These are phyloP conservation scores for Aspergillus sp. DNA, from an alignment of 2,329 filamentous ascomycete species.

Conservation along the genomic window DNA sequence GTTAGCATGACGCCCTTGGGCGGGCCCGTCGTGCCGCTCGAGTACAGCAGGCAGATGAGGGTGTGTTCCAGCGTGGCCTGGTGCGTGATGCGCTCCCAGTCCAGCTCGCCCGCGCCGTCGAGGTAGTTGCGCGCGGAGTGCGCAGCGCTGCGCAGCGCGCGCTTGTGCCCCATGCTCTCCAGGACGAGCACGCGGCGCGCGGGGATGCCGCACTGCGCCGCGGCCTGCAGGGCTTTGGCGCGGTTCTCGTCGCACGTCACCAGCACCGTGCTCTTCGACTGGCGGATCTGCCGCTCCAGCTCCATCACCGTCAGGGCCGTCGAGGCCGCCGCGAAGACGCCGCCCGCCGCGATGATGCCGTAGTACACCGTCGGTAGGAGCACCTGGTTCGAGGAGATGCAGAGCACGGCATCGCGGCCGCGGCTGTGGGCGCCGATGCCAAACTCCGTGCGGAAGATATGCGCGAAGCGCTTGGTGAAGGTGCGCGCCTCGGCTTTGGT, in stretches of 20 bases:
- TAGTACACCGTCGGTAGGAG: constrained; percentile 56
- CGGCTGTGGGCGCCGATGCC: constrained; percentile 52
- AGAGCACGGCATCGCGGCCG: constrained; percentile 55
- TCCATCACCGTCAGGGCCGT: constrained; percentile 46
- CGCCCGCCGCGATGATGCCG: constrained; percentile 58
- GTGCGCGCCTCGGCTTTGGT: constrained; percentile 53
- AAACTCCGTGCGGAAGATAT: constrained; percentile 56
- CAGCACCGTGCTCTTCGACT: constrained; percentile 8
- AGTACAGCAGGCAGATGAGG: constrained; percentile 47
- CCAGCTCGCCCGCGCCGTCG: constrained; percentile 33
- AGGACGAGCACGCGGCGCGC: constrained; percentile 52
- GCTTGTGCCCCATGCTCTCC: constrained; percentile 41
- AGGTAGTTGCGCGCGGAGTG: constrained; percentile 10
- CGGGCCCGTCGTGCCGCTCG: constrained; percentile 48
- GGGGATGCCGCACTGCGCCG: constrained; percentile 49
- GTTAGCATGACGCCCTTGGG: constrained; percentile 48
- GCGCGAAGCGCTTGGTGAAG: constrained; percentile 54
- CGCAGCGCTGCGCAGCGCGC: constrained; percentile 17
- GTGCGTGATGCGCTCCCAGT: constrained; percentile 58
- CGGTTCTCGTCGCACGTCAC: constrained; percentile 23
- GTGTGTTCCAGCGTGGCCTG: constrained; percentile 45
- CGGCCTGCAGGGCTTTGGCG: constrained; percentile 48
- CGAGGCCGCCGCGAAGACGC: constrained; percentile 56
- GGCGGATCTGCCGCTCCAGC: constrained; percentile 8
- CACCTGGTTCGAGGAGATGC: constrained; percentile 57